Evolutionary conservation across 2,329 filamentous ascomycete species (phyloP).

Genomic region (Phaeosphaeriaceae sp.): DNA sequence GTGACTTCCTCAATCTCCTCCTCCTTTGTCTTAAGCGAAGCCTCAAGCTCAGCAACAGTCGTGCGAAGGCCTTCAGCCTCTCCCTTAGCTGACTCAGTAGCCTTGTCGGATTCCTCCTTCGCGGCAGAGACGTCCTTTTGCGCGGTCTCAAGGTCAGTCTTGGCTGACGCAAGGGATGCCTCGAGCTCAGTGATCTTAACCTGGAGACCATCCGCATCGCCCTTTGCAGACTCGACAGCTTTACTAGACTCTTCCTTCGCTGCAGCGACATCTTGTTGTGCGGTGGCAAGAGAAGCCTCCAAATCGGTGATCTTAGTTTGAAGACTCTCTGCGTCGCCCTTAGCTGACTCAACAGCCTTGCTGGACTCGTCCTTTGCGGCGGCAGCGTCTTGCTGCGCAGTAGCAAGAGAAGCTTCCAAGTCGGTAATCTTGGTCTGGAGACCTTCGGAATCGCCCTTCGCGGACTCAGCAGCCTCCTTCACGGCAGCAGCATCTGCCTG

Average conservation of each 20-base stretch:
- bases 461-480: slow-evolving; percentile 17
- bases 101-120: slow-evolving; percentile 11
- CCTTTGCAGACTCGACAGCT: slow-evolving; percentile 22
- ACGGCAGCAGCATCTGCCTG: slow-evolving; percentile 10
- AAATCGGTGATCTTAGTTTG: slow-evolving; percentile 28
- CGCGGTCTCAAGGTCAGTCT: slow-evolving; percentile 15
- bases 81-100: slow-evolving; percentile 19
- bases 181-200: slow-evolving; percentile 26
- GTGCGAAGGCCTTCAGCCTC: slow-evolving; percentile 14
- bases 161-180: slow-evolving; percentile 1
- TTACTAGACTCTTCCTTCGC: slow-evolving; percentile 11
- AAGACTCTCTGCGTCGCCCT: slow-evolving; percentile 21
- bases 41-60: slow-evolving; percentile 15
- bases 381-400: slow-evolving; percentile 16
- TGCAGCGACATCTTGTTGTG: slow-evolving; percentile 1
- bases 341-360: slow-evolving; percentile 26
- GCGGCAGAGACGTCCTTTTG: slow-evolving; percentile 1
- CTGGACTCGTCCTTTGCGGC: slow-evolving; percentile 24
- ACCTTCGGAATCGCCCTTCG: slow-evolving; percentile 22
- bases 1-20: neutral
- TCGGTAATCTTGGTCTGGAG: slow-evolving; percentile 24
- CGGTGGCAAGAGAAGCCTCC: slow-evolving; percentile 19
- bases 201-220: slow-evolving; percentile 19
- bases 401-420: slow-evolving; percentile 22
- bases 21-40: slow-evolving; percentile 9